phyloP scores from a whole-genome alignment of 192 early-diverging fungal species.

The Obelidium mucronatum region DNA sequence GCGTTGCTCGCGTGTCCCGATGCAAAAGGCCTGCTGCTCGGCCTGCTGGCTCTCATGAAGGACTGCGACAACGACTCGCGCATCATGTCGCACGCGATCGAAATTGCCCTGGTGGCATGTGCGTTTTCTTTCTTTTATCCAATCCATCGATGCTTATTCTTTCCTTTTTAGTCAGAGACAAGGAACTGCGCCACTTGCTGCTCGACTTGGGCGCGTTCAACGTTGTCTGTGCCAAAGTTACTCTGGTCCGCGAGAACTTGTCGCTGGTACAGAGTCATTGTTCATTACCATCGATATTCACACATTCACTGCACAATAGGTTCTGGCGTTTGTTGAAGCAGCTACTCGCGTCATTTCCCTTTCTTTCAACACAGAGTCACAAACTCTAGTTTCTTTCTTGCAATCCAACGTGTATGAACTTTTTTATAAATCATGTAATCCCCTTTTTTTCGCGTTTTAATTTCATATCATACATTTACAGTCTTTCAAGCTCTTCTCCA shows the following conservation, averaged over 20 bases:
- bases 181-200: not conserved
- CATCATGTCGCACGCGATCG: constrained; percentile 4
- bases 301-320: not conserved
- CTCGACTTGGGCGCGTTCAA: not conserved
- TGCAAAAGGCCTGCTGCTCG: not conserved
- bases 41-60: constrained; percentile 3
- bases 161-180: constrained; percentile 12
- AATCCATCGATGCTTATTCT: not conserved
- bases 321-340: constrained; percentile 13
- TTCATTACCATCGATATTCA: not conserved
- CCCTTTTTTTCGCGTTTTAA: no score
- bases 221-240: constrained; percentile 2
- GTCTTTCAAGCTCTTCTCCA: constrained; percentile 6
- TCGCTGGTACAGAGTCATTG: constrained; percentile 4
- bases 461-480: not conserved
- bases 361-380: not conserved
- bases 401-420: constrained; percentile 23
- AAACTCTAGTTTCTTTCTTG: constrained; percentile 6
- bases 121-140: not conserved
- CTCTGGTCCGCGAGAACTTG: constrained; percentile 10
- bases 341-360: not conserved
- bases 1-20: not conserved
- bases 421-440: no score
- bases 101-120: constrained; percentile 2
- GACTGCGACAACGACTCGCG: constrained; percentile 22